A percentile compares a stretch with the other conserved stretches of the same genome.
phyloP scores from a whole-genome alignment of 805 yeast species.

The Hanseniaspora vineae region DNA sequence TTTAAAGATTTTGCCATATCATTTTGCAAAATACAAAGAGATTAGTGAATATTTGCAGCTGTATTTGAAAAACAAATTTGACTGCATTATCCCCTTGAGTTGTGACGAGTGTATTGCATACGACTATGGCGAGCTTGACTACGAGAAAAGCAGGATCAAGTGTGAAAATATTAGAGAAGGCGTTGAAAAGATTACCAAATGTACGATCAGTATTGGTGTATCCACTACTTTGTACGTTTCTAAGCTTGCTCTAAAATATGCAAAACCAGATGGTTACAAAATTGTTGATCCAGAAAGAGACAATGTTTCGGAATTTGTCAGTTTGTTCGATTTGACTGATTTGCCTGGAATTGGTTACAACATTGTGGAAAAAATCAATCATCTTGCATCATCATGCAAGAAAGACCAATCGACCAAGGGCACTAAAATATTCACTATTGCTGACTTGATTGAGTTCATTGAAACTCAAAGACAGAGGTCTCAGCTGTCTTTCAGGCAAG shows the following conservation, averaged over 20 bases:
- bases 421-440: slow-evolving; percentile 3
- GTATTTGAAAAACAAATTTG: slow-evolving; percentile 27
- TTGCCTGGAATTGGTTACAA: slow-evolving; percentile 56
- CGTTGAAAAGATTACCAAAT: slow-evolving; percentile 35
- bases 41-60: slow-evolving; percentile 56
- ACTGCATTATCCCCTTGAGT: slow-evolving; percentile 66
- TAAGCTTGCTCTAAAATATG: slow-evolving; percentile 53
- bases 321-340: slow-evolving; percentile 20
- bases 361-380: slow-evolving; percentile 32
- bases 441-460: slow-evolving; percentile 11
- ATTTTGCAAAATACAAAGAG: slow-evolving; percentile 53
- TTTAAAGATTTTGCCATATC: slow-evolving; percentile 47
- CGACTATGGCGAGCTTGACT: slow-evolving; percentile 10
- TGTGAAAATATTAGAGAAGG: slow-evolving; percentile 20
- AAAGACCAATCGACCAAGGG: neutral
- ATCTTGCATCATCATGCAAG: slow-evolving; percentile 15
- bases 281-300: slow-evolving; percentile 20
- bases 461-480: too few relatives aligned
- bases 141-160: slow-evolving; percentile 16
- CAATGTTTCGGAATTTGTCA: slow-evolving; percentile 24
- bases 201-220: slow-evolving; percentile 74
- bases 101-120: slow-evolving; percentile 73
- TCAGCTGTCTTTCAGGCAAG: slow-evolving; percentile 27
- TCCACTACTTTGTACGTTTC: slow-evolving; percentile 65
- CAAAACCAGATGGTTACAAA: slow-evolving; percentile 68